A percentile compares a stretch with the other conserved stretches of the same genome.
Evolutionary conservation across 768 basidiomycete genomes (phyloP).

Genomic region (Cubamyces lactineus): DNA sequence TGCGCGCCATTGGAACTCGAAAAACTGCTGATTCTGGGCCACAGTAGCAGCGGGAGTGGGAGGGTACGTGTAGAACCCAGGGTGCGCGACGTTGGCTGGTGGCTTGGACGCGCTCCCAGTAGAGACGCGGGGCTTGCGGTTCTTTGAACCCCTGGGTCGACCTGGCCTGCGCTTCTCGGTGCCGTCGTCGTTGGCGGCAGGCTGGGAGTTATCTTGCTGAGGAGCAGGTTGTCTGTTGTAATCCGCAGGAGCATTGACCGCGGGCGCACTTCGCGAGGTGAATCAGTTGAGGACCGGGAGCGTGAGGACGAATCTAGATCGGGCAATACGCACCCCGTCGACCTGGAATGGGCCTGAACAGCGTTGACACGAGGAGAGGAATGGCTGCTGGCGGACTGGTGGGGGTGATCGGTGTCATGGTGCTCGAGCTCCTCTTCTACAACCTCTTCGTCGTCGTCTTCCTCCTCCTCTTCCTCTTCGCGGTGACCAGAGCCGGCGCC

Average conservation of each 20-base stretch:
- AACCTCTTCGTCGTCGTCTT: conserved; percentile 75
- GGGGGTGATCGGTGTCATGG: conserved; percentile 28
- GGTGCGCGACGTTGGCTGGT: conserved; percentile 33
- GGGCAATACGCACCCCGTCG: conserved; percentile 35
- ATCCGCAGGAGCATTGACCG: conserved; percentile 23
- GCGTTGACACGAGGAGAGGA: conserved; percentile 32
- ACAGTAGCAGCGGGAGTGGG: conserved; percentile 50
- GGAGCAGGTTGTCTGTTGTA: conserved; percentile 28
- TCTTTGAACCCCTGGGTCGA: conserved; percentile 80
- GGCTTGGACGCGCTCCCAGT: conserved; percentile 35
- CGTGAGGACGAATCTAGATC: conserved; percentile 23
- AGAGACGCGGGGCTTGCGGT: conserved; percentile 52
- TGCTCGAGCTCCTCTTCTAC: conserved; percentile 67
- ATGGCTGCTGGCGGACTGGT: conserved; percentile 36
- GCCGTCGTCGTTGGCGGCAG: conserved; percentile 35
- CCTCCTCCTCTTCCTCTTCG: conserved; percentile 65
- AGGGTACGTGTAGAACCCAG: conserved; percentile 49
- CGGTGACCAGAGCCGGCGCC: conserved; percentile 30
- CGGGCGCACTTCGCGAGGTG: conserved; percentile 31
- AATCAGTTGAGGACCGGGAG: conserved; percentile 20
- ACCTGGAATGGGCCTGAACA: conserved; percentile 30
- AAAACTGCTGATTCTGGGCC: conserved; percentile 74
- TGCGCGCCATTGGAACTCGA: conserved; percentile 86
- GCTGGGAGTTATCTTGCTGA: conserved; percentile 35
- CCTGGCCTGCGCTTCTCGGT: conserved; percentile 74